A percentile compares a stretch with the other conserved stretches of the same genome.
Conservation (phyloP, 1,284 basidiomycete genomes). For the Gomphus bonarii region DNA sequence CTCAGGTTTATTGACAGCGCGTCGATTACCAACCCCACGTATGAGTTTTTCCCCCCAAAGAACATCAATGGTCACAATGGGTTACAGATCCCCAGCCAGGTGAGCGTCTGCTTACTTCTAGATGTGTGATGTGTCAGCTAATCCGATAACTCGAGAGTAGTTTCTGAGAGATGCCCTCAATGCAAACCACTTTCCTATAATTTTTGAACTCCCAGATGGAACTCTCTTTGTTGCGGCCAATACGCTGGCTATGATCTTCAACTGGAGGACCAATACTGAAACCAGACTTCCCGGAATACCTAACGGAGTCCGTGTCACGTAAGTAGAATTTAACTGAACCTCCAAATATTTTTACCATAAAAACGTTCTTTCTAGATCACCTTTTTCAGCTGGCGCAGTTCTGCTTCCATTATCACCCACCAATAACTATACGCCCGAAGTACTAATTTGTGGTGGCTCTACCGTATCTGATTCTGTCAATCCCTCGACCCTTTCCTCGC, state of each 20-base stretch:
- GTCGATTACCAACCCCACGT: conserved; percentile 20
- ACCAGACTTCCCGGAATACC: conserved; percentile 58
- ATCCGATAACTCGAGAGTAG: conserved; percentile 19
- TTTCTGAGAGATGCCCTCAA: conserved; percentile 68
- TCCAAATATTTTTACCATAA: too few relatives aligned
- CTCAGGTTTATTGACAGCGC: conserved; percentile 18
- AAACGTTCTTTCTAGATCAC: conserved; percentile 21
- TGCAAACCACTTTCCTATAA: conserved; percentile 75
- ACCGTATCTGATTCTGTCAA: conserved; percentile 19
- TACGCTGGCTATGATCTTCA: conserved; percentile 69
- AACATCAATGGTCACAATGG: conserved; percentile 27
- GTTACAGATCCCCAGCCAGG: conserved; percentile 18
- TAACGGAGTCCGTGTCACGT: conserved; percentile 68
- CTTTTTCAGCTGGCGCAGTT: conserved; percentile 21
- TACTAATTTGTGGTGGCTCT: conserved; percentile 27
- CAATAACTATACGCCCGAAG: conserved; percentile 22
- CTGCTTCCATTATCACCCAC: conserved; percentile 22
- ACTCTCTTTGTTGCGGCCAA: conserved; percentile 77
- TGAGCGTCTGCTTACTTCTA: conserved; percentile 21
- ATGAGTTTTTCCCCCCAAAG: conserved; percentile 25
- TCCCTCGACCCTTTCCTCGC: conserved; percentile 16
- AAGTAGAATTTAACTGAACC: conserved; percentile 16
- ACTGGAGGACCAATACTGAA: conserved; percentile 61
- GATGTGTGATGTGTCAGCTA: conserved; percentile 11
- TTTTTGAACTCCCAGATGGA: conserved; percentile 64